Evolutionary conservation across 352 stramenopile species (phyloP).

Genomic region (Albugo laibachii): DNA sequence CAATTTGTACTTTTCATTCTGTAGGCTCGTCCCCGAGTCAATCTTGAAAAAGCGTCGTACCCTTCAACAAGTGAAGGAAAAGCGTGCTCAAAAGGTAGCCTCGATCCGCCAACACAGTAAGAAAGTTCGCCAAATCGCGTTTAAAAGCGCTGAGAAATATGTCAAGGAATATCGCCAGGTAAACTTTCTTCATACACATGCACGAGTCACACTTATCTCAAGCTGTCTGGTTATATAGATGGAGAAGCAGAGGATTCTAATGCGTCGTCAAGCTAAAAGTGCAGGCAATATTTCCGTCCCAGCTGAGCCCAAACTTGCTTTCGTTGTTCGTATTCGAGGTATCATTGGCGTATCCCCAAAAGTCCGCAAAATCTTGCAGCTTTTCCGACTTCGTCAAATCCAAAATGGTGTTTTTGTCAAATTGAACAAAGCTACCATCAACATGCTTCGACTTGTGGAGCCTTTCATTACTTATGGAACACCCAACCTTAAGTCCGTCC

Average conservation of each 20-base stretch:
- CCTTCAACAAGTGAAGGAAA: conserved; percentile 74
- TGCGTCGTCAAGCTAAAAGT: conserved; percentile 91
- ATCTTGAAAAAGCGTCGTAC: conserved; percentile 84
- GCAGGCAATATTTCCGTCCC: conserved; percentile 95
- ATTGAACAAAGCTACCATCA: conserved; percentile 98
- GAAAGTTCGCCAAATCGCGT: conserved; percentile 77
- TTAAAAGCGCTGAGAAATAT: conserved; percentile 96
- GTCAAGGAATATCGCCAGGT: conserved; percentile 93
- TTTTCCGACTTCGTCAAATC: conserved; percentile 98
- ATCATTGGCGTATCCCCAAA: conserved; percentile 89
- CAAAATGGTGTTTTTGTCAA: conserved; percentile 99
- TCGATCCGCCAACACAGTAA: conserved; percentile 68
- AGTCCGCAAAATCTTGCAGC: conserved; percentile 96
- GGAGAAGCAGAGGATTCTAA: conserved; percentile 84
- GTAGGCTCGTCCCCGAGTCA: conserved; percentile 75
- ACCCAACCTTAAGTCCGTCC: conserved; percentile 93
- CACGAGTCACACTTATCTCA: too few species aligned
- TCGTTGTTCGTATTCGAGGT: conserved; percentile 98
- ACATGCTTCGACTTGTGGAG: conserved; percentile 98
- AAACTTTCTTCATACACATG: conserved; percentile 7
- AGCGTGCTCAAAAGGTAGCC: conserved; percentile 50
- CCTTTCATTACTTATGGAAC: conserved; percentile 98
- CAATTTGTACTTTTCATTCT: conserved; percentile 8
- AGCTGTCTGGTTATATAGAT: too few species aligned
- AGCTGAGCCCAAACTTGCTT: conserved; percentile 92